Base-by-base conservation (phyloP, 768 basidiomycete species). In the Tricholoma furcatifolium region DNA sequence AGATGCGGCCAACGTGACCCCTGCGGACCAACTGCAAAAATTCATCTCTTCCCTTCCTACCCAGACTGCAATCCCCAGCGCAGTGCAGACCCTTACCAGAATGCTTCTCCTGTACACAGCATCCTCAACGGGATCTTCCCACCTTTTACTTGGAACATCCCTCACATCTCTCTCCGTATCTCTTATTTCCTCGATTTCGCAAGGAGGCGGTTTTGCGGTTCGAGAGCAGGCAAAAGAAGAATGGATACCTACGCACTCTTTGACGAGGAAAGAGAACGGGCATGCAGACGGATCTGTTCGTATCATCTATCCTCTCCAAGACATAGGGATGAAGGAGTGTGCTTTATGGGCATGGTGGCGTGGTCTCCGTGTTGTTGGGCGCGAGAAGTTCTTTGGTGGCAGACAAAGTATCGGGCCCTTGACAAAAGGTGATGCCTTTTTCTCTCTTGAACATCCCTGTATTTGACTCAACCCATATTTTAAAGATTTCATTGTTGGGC, bases 281-380 rank as follows among this genome's bases (percentile, higher is more conserved):
- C 47, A 57, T 31, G 39, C 32, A 43, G 51, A 48, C 45, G 55
- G 50, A 35, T 56, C 58, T 0, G 70, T 91, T 12, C 74, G 81
- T 31, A 66, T 92, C 11, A 68, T 85, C 17, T 76, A 85, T 20
- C 91, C 91, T 1, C 71, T 93, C 44, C 73, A 81, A 48, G 91
- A 93, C 49, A 65, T 90, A 23, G 84, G 83, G 2, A 81, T 81
- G 73, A 93, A 93, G 62, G 91, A 93, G 65, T 91, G 87, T 57
- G 79, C 84, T 0, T 76, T 82, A 23, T 92, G 86, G 77, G 80
- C 82, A 1, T 88, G 86, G 84, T 93, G 90, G 90, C 74, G 73
- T 51, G 71, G 70, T 3, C 65, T 91, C 15, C 55, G 56, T 21
- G 70, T 88, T 6, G 67, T 84, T 18, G 82, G 82, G 27, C 73